phyloP scores from a whole-genome alignment of 768 basidiomycete species.

The Candolleomyces efflorescens region DNA sequence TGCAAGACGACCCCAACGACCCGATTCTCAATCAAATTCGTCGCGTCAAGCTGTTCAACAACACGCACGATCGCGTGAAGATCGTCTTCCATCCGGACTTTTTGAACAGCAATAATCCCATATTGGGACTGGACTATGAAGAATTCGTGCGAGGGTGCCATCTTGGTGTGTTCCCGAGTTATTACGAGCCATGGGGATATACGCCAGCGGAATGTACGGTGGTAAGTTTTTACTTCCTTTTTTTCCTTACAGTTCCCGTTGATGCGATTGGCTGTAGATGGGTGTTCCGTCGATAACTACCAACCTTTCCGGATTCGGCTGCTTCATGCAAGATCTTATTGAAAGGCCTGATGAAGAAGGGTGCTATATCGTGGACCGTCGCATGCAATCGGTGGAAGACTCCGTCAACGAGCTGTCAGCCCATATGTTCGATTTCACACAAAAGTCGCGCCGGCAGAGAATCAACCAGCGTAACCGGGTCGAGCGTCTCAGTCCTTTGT shows the following conservation, averaged over 20 bases:
- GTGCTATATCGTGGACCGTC: constrained; percentile 94
- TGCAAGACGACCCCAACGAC: constrained; percentile 89
- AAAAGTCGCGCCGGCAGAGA: constrained; percentile 89
- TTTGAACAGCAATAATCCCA: constrained; percentile 96
- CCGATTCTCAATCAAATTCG: constrained; percentile 95
- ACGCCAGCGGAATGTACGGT: constrained; percentile 99
- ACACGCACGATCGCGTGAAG: constrained; percentile 86
- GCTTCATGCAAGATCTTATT: constrained; percentile 98
- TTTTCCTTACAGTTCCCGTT: neutral
- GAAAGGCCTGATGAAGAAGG: constrained; percentile 93
- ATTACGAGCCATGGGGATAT: constrained; percentile 96
- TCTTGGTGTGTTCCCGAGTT: constrained; percentile 96
- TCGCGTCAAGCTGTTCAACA: constrained; percentile 91
- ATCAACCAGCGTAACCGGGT: constrained; percentile 99
- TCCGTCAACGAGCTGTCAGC: constrained; percentile 81
- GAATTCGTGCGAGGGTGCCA: constrained; percentile 99
- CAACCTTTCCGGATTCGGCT: constrained; percentile 96
- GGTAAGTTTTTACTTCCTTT: constrained; percentile 48
- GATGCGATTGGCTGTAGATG: constrained; percentile 53
- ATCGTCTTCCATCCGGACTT: constrained; percentile 99
- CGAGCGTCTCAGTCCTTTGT: constrained; percentile 85
- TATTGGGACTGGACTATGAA: constrained; percentile 95
- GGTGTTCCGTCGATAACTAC: constrained; percentile 97
- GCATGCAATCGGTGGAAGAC: constrained; percentile 86
- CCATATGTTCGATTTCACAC: constrained; percentile 69